A percentile compares a stretch with the other conserved stretches of the same genome.
phyloP scores from a whole-genome alignment of 371 early-diverging fungal genomes.

The Lichtheimia corymbifera region DNA sequence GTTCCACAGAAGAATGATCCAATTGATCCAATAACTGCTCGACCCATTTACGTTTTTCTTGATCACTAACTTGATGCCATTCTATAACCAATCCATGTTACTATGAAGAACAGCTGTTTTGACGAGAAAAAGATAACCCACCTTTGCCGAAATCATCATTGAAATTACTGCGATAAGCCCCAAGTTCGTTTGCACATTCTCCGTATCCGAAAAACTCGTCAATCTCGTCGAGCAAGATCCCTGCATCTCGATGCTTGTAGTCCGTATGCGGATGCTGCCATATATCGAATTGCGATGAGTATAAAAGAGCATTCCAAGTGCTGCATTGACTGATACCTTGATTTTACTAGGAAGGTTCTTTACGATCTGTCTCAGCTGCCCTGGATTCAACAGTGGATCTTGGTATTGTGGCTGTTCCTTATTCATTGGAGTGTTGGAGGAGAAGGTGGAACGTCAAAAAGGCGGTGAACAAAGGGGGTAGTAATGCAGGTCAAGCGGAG shows the following conservation, averaged over 20 bases:
- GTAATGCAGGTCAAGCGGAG: too few relatives aligned
- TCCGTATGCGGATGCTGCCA: slow-evolving; percentile 52
- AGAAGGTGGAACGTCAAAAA: neutral
- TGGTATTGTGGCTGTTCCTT: slow-evolving; percentile 6
- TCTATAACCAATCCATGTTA: slow-evolving; percentile 10
- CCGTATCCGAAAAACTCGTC: slow-evolving; percentile 76
- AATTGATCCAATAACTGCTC: slow-evolving; percentile 56
- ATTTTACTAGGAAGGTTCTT: slow-evolving; percentile 33
- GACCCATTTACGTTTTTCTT: slow-evolving; percentile 36
- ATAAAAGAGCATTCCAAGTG: neutral
- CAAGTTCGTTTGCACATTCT: slow-evolving; percentile 54
- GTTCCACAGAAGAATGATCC: slow-evolving; percentile 47
- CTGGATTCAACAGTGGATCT: slow-evolving; percentile 35
- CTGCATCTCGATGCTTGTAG: slow-evolving; percentile 69
- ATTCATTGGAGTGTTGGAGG: neutral
- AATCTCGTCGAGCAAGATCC: slow-evolving; percentile 61
- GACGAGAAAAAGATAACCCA: neutral
- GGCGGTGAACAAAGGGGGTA: too few relatives aligned
- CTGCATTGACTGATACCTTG: slow-evolving; percentile 18
- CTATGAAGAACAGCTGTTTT: too few relatives aligned
- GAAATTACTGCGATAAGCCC: slow-evolving; percentile 43
- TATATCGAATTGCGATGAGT: neutral
- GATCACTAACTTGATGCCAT: slow-evolving; percentile 24
- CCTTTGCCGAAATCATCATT: slow-evolving; percentile 28
- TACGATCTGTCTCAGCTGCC: slow-evolving; percentile 35